phyloP scores from a whole-genome alignment of 2,329 filamentous ascomycete genomes.

The Sporothrix dimorphospora region DNA sequence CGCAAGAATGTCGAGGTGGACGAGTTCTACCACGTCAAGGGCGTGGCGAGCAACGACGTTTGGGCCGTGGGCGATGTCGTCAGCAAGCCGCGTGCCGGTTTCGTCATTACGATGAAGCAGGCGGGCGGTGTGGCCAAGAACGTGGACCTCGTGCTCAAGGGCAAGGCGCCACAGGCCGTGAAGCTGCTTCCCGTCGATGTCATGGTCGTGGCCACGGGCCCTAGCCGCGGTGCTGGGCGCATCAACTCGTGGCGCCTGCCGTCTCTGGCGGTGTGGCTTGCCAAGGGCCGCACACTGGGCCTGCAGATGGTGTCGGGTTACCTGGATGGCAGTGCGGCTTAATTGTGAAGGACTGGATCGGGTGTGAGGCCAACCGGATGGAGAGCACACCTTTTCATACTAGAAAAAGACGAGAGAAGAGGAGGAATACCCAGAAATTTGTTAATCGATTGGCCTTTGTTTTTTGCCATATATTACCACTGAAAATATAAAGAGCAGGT shows the following conservation, averaged over 20 bases:
- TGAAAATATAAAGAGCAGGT: neutral
- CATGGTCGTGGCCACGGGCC: slow-evolving; percentile 53
- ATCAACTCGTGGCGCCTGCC: slow-evolving; percentile 50
- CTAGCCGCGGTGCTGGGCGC: slow-evolving; percentile 54
- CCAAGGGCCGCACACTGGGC: slow-evolving; percentile 57
- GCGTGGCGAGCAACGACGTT: slow-evolving; percentile 44
- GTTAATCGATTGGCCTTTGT: neutral
- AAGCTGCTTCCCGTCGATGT: slow-evolving; percentile 55
- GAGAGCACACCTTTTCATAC: neutral
- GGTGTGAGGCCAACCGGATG: neutral
- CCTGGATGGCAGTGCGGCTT: slow-evolving; percentile 51
- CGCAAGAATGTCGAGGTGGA: slow-evolving; percentile 55
- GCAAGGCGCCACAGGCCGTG: slow-evolving; percentile 48
- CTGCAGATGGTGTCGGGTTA: slow-evolving; percentile 50
- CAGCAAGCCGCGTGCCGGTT: slow-evolving; percentile 52
- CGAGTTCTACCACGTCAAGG: slow-evolving; percentile 53
- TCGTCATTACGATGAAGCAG: slow-evolving; percentile 54
- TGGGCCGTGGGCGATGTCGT: slow-evolving; percentile 61
- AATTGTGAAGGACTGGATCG: too few relatives aligned
- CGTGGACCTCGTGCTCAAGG: slow-evolving; percentile 52
- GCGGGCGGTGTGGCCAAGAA: slow-evolving; percentile 58
- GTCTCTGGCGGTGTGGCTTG: slow-evolving; percentile 54
- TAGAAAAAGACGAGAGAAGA: neutral
- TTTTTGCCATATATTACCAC: neutral
- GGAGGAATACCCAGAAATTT: slow-evolving; percentile 4